Evolutionary conservation across 140 eudicot genomes (phyloP).

Genomic region (Ambrosia hybrid): DNA sequence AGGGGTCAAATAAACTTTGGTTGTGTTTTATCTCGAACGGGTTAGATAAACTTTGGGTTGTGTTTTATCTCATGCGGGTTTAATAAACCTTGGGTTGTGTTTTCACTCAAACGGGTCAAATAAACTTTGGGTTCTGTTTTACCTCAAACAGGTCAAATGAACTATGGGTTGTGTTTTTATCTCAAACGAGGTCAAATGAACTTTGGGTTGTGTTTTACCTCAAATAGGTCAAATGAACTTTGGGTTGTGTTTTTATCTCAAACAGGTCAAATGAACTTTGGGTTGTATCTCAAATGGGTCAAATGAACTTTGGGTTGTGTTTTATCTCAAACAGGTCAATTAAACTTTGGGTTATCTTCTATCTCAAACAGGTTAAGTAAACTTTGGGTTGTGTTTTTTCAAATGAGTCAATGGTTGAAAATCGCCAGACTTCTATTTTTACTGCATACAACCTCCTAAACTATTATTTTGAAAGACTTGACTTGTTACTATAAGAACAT

Average conservation of each 20-base stretch:
- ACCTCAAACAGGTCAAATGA: not conserved
- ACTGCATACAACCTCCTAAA: constrained; percentile 1
- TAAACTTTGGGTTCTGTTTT: not conserved
- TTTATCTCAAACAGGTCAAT: not conserved
- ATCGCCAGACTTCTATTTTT: not conserved
- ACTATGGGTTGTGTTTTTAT: not conserved
- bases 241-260: not conserved
- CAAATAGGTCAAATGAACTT: not conserved
- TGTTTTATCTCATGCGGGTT: not conserved
- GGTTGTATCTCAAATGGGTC: not conserved
- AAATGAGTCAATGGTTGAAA: not conserved
- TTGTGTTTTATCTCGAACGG: not conserved
- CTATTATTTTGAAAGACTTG: not conserved
- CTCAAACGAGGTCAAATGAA: not conserved
- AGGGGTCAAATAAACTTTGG: not conserved
- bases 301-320: not conserved
- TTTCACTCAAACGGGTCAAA: constrained; percentile 4
- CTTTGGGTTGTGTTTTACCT: not conserved
- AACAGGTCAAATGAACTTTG: not conserved
- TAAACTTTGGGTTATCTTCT: not conserved
- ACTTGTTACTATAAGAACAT: not conserved
- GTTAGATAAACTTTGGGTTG: not conserved
- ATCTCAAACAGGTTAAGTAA: not conserved
- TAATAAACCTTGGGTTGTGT: not conserved
- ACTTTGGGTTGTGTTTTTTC: not conserved